A percentile compares a stretch with the other conserved stretches of the same genome.
phyloP scores from a whole-genome alignment of 495 filamentous ascomycete genomes.

The Neurospora sublineolata region DNA sequence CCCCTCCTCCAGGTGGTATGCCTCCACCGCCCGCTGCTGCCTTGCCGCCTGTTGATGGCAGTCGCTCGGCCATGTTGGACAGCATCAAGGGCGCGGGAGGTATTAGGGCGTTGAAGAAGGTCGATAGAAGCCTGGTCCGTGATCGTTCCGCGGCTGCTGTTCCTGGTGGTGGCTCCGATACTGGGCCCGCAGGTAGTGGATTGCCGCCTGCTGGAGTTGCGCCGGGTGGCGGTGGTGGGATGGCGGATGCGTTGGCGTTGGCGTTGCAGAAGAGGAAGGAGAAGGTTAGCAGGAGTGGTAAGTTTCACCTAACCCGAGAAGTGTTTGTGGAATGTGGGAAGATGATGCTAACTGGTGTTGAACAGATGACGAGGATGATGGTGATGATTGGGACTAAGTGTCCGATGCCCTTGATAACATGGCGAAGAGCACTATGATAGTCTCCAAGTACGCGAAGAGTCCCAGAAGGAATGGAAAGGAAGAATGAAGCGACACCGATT shows the following conservation, averaged over 20 bases:
- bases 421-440: background rate
- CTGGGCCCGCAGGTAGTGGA: conserved; percentile 44
- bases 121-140: conserved; percentile 61
- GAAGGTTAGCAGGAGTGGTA: conserved; percentile 86
- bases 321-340: background rate
- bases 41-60: conserved; percentile 38
- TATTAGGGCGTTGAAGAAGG: conserved; percentile 64
- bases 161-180: conserved; percentile 35
- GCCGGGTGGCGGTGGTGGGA: conserved; percentile 41
- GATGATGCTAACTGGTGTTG: conserved; percentile 18
- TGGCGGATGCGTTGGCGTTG: conserved; percentile 73
- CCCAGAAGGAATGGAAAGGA: background rate
- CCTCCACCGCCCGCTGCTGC: conserved; percentile 42
- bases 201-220: conserved; percentile 39
- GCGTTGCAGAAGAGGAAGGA: conserved; percentile 70
- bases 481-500: background rate
- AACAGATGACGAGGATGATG: conserved; percentile 67
- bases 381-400: conserved; percentile 52
- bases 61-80: conserved; percentile 59
- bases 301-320: conserved; percentile 27
- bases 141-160: conserved; percentile 69
- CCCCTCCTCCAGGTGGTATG: conserved; percentile 37
- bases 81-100: conserved; percentile 73
- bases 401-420: background rate
- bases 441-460: background rate